Conservation (phyloP, 495 filamentous ascomycete genomes). For the Massariosphaeria phaeospora region DNA sequence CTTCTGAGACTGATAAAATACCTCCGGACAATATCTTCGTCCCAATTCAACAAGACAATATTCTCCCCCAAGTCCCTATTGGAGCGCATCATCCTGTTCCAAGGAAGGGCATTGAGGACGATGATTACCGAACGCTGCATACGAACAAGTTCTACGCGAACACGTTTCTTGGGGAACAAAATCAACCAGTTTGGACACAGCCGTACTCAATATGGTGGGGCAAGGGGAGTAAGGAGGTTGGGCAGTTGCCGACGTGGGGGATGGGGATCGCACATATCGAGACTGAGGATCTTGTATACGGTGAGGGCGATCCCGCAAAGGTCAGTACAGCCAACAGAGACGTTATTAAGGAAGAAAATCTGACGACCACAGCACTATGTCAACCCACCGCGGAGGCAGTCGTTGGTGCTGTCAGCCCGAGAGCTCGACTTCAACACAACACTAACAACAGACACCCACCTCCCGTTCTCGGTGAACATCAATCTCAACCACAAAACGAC, state of each 20-base stretch:
- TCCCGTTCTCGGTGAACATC: constrained; percentile 67
- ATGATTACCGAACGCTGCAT: constrained; percentile 8
- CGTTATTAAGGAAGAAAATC: background rate
- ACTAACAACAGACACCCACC: constrained; percentile 58
- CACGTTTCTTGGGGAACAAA: constrained; percentile 72
- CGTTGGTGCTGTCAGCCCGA: constrained; percentile 67
- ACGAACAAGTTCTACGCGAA: constrained; percentile 96
- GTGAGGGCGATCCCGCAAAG: constrained; percentile 38
- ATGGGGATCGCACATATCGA: constrained; percentile 70
- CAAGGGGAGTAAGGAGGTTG: constrained; percentile 56
- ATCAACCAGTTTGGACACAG: constrained; percentile 67
- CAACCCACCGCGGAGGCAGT: constrained; percentile 76
- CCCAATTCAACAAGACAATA: constrained; percentile 12
- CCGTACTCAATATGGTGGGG: constrained; percentile 81
- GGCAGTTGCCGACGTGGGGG: constrained; percentile 57
- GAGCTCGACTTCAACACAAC: constrained; percentile 59
- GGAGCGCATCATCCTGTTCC: constrained; percentile 16
- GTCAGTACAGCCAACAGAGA: constrained; percentile 32
- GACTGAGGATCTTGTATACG: constrained; percentile 56
- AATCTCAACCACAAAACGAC: constrained; percentile 54
- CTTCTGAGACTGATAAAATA: no score
- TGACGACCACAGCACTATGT: constrained; percentile 57
- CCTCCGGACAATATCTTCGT: constrained; percentile 18
- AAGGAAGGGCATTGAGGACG: constrained; percentile 8
- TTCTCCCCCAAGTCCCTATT: constrained; percentile 19